phyloP scores from a whole-genome alignment of 768 basidiomycete genomes.

The Crucibulum laeve region DNA sequence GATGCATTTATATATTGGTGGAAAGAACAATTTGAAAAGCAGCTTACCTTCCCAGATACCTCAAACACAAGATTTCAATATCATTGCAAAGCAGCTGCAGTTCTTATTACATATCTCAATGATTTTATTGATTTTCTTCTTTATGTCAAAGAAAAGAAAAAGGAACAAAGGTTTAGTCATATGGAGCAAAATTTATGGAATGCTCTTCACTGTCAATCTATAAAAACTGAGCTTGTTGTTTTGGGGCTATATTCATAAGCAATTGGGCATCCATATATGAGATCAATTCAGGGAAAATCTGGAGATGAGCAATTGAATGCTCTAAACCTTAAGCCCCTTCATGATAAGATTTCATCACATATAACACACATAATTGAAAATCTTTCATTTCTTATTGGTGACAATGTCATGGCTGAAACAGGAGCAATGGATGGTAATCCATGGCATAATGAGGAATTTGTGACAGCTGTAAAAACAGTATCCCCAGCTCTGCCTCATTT shows the following conservation, averaged over 20 bases:
- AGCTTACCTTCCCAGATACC: slow-evolving; percentile 19
- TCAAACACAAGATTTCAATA: slow-evolving; percentile 19
- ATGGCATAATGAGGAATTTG: background rate
- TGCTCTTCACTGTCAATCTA: slow-evolving; percentile 15
- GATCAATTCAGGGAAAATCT: background rate
- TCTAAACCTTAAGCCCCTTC: slow-evolving; percentile 5
- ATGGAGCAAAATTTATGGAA: slow-evolving; percentile 21
- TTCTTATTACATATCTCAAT: slow-evolving; percentile 15
- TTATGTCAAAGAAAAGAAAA: slow-evolving; percentile 21
- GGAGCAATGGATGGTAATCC: slow-evolving; percentile 1
- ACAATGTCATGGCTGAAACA: background rate
- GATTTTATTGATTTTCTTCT: slow-evolving; percentile 16
- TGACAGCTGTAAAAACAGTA: background rate
- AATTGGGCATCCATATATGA: slow-evolving; percentile 16
- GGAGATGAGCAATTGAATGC: slow-evolving; percentile 5
- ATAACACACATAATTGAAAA: background rate
- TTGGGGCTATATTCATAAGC: slow-evolving; percentile 13
- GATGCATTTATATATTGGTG: slow-evolving; percentile 15
- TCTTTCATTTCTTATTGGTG: slow-evolving; percentile 1
- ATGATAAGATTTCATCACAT: slow-evolving; percentile 1
- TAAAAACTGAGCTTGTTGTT: slow-evolving; percentile 13
- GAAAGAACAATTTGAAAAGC: slow-evolving; percentile 5
- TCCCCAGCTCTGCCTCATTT: background rate
- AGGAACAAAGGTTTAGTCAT: slow-evolving; percentile 12
- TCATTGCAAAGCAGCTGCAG: slow-evolving; percentile 17